These are phyloP conservation scores for Angophora floribunda DNA, from an alignment of 345 rosid genomes.

Conservation along the genomic window DNA sequence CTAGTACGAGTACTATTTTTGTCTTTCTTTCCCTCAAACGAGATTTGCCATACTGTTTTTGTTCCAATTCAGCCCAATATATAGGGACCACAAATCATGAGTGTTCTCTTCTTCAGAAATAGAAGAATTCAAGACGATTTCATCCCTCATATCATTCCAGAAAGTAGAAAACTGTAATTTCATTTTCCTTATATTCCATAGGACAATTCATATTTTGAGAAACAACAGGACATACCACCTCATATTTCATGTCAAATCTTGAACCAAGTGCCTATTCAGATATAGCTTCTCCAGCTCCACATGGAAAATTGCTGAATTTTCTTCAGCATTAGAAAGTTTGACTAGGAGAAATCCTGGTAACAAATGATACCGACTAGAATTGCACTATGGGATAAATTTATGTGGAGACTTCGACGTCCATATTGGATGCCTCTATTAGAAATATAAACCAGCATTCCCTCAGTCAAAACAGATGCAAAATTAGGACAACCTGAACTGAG, in stretches of 20 bases:
- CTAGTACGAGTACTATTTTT: too few relatives aligned
- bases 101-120: background rate
- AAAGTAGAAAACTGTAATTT: background rate
- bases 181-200: background rate
- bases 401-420: background rate
- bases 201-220: background rate
- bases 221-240: background rate
- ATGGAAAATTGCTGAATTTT: background rate
- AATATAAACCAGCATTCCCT: background rate
- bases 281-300: background rate
- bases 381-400: background rate
- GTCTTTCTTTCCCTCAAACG: background rate
- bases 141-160: background rate
- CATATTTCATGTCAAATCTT: background rate
- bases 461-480: background rate
- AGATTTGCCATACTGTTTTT: background rate
- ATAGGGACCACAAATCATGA: background rate
- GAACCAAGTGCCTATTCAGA: background rate
- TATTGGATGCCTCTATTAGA: background rate
- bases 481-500: constrained; percentile 58
- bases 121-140: background rate
- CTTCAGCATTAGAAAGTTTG: too few relatives aligned
- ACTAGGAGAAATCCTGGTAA: background rate
- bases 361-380: background rate
- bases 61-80: background rate